phyloP scores from a whole-genome alignment of 768 basidiomycete species.

The Tylopilus rubrobrunneus region DNA sequence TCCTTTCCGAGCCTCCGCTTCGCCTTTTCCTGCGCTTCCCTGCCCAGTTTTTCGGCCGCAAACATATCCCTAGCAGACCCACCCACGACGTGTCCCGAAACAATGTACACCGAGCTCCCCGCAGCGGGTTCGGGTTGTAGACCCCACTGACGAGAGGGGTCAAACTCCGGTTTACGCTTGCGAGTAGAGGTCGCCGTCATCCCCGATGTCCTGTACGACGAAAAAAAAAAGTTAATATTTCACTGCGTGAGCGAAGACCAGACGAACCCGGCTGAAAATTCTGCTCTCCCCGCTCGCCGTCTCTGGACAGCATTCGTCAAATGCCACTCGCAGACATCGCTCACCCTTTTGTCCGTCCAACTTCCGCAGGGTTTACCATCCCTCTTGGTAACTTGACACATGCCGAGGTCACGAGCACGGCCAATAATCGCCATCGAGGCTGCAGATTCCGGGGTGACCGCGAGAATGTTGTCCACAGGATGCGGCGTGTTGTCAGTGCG shows the following conservation, averaged over 20 bases:
- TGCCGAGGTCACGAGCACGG: constrained; percentile 80
- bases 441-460: constrained; percentile 80
- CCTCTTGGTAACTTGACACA: constrained; percentile 71
- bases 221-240: not conserved
- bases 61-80: constrained; percentile 43
- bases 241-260: not conserved
- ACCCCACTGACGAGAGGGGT: constrained; percentile 74
- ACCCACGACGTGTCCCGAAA: constrained; percentile 73
- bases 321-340: constrained; percentile 91
- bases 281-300: constrained; percentile 71
- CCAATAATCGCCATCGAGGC: constrained; percentile 83
- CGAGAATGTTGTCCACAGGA: constrained; percentile 77
- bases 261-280: constrained; percentile 79
- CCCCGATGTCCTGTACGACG: constrained; percentile 59
- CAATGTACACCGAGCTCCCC: constrained; percentile 64
- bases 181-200: constrained; percentile 48
- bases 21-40: constrained; percentile 75
- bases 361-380: constrained; percentile 80
- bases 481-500: constrained; percentile 53
- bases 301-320: constrained; percentile 76
- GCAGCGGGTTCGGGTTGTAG: constrained; percentile 49
- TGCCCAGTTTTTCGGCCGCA: constrained; percentile 67
- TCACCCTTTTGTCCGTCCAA: constrained; percentile 89
- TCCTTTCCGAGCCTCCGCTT: constrained; percentile 58
- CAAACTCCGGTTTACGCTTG: constrained; percentile 54